phyloP scores from a whole-genome alignment of 1,284 basidiomycete genomes.

The Fistulina hepatica region DNA sequence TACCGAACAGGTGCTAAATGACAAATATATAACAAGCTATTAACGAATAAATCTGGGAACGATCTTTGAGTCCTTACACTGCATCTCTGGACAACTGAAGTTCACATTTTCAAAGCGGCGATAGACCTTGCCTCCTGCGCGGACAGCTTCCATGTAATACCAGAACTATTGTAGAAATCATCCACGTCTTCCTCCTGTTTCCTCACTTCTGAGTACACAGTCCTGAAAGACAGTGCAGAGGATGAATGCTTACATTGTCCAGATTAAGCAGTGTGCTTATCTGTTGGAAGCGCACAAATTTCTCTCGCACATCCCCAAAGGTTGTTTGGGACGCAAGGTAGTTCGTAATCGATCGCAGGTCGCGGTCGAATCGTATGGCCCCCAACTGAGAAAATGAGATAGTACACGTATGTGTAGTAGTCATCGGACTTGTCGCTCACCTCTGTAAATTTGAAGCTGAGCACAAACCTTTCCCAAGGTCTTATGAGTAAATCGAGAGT shows the following conservation, averaged over 20 bases:
- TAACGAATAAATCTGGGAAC: too few relatives aligned
- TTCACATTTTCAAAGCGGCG: constrained; percentile 49
- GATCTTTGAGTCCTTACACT: too few relatives aligned
- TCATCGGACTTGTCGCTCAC: constrained; percentile 27
- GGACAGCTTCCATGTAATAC: constrained; percentile 81
- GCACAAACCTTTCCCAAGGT: constrained; percentile 88
- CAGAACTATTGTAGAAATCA: constrained; percentile 85
- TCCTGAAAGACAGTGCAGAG: constrained; percentile 2
- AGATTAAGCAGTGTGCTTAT: constrained; percentile 88
- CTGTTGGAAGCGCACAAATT: constrained; percentile 87
- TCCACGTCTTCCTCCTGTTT: constrained; percentile 80
- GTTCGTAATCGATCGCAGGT: constrained; percentile 74
- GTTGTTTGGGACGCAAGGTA: constrained; percentile 80
- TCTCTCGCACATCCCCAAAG: constrained; percentile 83
- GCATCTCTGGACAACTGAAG: too few relatives aligned
- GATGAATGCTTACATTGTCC: constrained; percentile 53
- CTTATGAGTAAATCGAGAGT: constrained; percentile 79
- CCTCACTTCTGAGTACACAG: constrained; percentile 5
- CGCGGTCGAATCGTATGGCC: constrained; percentile 93
- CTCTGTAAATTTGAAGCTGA: constrained; percentile 81
- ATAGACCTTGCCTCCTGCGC: constrained; percentile 70
- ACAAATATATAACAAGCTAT: too few relatives aligned
- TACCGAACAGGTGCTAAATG: too few relatives aligned
- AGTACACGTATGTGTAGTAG: neutral
- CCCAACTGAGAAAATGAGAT: constrained; percentile 55